Conservation (phyloP, 352 stramenopile species). For the Pseudoperonospora humuli region DNA sequence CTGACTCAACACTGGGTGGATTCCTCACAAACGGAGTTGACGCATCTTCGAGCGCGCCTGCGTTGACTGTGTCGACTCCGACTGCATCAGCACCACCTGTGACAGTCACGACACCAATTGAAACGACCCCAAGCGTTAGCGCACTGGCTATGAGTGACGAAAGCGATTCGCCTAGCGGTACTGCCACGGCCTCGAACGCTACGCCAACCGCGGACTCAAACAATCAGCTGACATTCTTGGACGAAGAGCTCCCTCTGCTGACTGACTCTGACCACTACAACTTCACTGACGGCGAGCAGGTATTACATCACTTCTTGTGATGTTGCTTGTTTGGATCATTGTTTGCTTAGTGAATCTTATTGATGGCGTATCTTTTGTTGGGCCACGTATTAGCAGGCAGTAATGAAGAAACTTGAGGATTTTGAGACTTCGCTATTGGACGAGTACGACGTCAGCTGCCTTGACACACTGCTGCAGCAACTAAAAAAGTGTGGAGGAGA, state of each 20-base stretch:
- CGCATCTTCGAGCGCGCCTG: background rate
- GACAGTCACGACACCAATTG: constrained; percentile 3
- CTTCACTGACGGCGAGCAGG: constrained; percentile 73
- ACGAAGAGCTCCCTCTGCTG: constrained; percentile 63
- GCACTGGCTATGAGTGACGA: constrained; percentile 1
- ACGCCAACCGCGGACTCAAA: constrained; percentile 7
- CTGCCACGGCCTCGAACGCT: background rate
- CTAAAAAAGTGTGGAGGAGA: constrained; percentile 47
- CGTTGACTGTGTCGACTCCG: background rate
- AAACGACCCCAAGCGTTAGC: constrained; percentile 4
- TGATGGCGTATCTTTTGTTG: constrained; percentile 22
- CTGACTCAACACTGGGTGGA: constrained; percentile 9
- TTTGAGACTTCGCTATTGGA: constrained; percentile 83
- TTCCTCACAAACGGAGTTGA: constrained; percentile 26
- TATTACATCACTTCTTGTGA: constrained; percentile 26
- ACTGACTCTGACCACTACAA: constrained; percentile 62
- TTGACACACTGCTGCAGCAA: constrained; percentile 80
- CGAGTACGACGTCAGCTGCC: constrained; percentile 78
- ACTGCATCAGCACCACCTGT: constrained; percentile 2
- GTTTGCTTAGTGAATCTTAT: constrained; percentile 9
- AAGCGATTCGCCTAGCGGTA: constrained; percentile 2
- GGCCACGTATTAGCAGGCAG: constrained; percentile 50
- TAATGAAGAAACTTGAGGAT: constrained; percentile 85
- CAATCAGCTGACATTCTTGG: constrained; percentile 55
- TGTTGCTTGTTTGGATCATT: constrained; percentile 2